Conservation (phyloP, 1,284 basidiomycete species). For the Porphyrellus sp. region DNA sequence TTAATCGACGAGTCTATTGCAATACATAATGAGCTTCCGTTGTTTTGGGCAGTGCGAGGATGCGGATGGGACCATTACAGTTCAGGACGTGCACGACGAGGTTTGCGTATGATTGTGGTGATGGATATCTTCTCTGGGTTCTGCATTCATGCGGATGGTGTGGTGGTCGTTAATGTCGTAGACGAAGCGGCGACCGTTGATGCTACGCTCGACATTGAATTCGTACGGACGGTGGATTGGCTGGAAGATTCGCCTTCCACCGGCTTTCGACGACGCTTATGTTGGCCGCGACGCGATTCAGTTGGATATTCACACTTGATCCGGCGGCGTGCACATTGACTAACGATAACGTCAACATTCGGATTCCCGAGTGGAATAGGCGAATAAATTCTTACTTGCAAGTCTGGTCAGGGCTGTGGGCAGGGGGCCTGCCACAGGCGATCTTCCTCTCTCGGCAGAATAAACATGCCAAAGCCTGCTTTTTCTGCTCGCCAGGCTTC, state of each 20-base stretch:
- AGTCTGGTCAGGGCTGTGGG: conserved; percentile 34
- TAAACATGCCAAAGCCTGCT: conserved; percentile 40
- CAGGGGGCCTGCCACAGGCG: conserved; percentile 38
- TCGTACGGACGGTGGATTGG: conserved; percentile 27
- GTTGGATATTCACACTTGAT: conserved; percentile 50
- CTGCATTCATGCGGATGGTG: conserved; percentile 24
- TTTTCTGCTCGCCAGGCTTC: conserved; percentile 39
- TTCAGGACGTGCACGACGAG: conserved; percentile 13
- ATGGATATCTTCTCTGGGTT: conserved; percentile 10
- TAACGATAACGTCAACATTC: conserved; percentile 32
- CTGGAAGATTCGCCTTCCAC: conserved; percentile 25
- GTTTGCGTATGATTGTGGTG: conserved; percentile 6
- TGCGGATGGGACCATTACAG: conserved; percentile 8
- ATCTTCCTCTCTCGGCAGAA: conserved; percentile 41
- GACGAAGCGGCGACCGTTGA: conserved; percentile 20
- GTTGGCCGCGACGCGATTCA: conserved; percentile 51
- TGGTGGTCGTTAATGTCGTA: conserved; percentile 21
- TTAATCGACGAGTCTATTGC: conserved; percentile 19
- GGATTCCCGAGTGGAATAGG: conserved; percentile 7
- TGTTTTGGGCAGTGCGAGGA: conserved; percentile 13
- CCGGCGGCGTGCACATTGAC: conserved; percentile 48
- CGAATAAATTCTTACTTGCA: conserved; percentile 36
- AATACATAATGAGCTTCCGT: conserved; percentile 32
- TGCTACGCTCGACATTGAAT: conserved; percentile 19
- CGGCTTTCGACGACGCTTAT: conserved; percentile 42